A percentile compares a stretch with the other conserved stretches of the same genome.
Conservation (phyloP, 129 eudicot genomes). For the Tagetes patula region DNA sequence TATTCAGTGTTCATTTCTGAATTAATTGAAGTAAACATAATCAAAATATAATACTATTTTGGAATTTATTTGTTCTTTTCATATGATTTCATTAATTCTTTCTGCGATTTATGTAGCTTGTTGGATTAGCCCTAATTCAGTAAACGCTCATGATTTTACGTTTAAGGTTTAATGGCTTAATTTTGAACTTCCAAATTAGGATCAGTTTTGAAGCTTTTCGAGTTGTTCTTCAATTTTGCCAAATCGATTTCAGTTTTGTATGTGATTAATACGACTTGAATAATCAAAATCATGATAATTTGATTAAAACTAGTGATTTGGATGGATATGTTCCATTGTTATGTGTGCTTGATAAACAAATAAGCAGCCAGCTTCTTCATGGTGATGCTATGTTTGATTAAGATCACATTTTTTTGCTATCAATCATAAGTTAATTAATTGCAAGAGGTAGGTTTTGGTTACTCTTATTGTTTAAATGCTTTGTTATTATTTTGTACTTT, state of each 20-base stretch:
- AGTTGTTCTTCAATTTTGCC: background rate
- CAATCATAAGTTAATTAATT: background rate
- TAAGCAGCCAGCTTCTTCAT: slow-evolving; percentile 8
- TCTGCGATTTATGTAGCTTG: background rate
- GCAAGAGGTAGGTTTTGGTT: background rate
- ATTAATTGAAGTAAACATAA: background rate
- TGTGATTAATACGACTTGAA: background rate
- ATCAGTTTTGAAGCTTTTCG: background rate
- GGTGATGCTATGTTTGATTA: slow-evolving; percentile 13
- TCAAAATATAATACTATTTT: background rate
- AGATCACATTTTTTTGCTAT: background rate
- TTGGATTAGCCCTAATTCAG: background rate
- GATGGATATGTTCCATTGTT: background rate
- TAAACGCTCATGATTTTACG: background rate
- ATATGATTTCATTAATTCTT: slow-evolving; percentile 1
- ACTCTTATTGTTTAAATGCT: background rate
- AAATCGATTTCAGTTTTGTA: background rate
- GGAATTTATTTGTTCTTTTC: slow-evolving; percentile 2
- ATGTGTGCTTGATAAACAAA: background rate
- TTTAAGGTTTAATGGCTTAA: slow-evolving; percentile 5
- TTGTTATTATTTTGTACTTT: background rate
- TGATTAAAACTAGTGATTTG: background rate
- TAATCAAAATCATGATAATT: background rate
- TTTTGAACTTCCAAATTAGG: background rate
- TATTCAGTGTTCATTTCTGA: background rate